Evolutionary conservation across 1,139 yeast species (phyloP), one percentile per base, ranked within the genome.

Genomic region (Suhomyces bolitotheri): DNA sequence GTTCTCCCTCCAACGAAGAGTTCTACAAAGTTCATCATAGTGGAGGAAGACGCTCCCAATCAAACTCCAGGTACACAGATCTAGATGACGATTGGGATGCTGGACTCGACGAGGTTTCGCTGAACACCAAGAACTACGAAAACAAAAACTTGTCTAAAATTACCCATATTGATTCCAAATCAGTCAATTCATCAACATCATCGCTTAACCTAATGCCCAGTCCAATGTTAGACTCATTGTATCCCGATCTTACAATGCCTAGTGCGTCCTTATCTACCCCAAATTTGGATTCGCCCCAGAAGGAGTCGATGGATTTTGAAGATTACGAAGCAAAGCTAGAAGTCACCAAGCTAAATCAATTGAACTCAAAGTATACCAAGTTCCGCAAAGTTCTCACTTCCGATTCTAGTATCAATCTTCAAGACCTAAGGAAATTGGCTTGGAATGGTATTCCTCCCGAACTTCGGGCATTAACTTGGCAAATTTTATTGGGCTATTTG

Each of bases 361-460:
- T 76, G 25, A 71, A 79, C 34, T 68, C 81, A 14, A 74, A 88
- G 40, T 82, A 81, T 50, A 66, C 75, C 31, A 82, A 80, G 54
- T 88, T 89, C 59, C 80, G 79, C 37, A 71, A 71, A 25, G 70
- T 87, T 4, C 61, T 92, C 29, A 71, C 78, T 11, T 73, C 75
- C 24, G 76, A 79, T 14, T 75, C 76, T 25, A 58, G 49, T 35
- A 80, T 90, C 25, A 66, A 53, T 31, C 44, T 70, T 28, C 62
- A 71, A 27, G 92, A 83, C 29, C 69, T 92, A 39, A 76, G 88
- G 44, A 80, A 82, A 54, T 71, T 89, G 35, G 78, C 96, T 8
- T 92, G 98, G 98, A 85, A 90, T 49, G 98, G 99, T 1, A 78
- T 94, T 9, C 98, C 98, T 0, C 67, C 74, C 12, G 83, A 82